Conservation (phyloP, 208 protist genomes). For the Kentomonas sorsogonicus region DNA sequence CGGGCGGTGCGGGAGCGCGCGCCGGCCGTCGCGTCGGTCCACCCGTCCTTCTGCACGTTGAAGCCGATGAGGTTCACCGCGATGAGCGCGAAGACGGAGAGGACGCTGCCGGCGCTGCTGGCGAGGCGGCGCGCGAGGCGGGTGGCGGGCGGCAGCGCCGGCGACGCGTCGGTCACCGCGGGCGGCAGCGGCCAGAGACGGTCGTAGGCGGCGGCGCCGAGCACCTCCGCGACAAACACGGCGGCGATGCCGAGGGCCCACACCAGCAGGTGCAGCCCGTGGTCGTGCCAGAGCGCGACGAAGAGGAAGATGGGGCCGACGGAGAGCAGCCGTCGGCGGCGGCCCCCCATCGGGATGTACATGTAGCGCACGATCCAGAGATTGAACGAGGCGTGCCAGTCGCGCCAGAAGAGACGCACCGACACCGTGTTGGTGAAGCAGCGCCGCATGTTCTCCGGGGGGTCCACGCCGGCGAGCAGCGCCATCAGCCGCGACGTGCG, state of each 20-base stretch:
- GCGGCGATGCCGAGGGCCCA: conserved; percentile 57
- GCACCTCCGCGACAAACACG: conserved; percentile 53
- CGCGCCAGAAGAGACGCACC: conserved; percentile 88
- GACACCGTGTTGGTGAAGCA: conserved; percentile 84
- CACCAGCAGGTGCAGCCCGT: conserved; percentile 58
- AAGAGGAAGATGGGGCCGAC: conserved; percentile 91
- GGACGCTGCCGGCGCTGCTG: conserved; percentile 7
- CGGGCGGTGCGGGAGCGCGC: not conserved
- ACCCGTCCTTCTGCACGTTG: not conserved
- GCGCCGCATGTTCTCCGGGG: conserved; percentile 85
- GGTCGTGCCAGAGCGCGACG: conserved; percentile 92
- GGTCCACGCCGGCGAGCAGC: conserved; percentile 77
- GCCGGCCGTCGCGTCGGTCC: not conserved
- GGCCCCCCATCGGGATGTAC: conserved; percentile 90
- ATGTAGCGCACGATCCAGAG: conserved; percentile 93
- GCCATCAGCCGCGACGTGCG: conserved; percentile 78
- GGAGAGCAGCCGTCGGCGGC: conserved; percentile 30
- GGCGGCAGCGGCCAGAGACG: conserved; percentile 14
- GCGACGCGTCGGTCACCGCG: conserved; percentile 16
- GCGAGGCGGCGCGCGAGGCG: not conserved
- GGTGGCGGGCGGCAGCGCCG: not conserved
- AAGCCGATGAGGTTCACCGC: conserved; percentile 64
- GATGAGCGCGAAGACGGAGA: conserved; percentile 37
- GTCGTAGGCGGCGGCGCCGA: conserved; percentile 21
- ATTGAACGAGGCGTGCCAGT: conserved; percentile 93